Percentiles rank a stretch among this genome's conserved stretches.
Conservation (phyloP, 148 eudicot genomes). For the Hydrangea macrophylla region DNA sequence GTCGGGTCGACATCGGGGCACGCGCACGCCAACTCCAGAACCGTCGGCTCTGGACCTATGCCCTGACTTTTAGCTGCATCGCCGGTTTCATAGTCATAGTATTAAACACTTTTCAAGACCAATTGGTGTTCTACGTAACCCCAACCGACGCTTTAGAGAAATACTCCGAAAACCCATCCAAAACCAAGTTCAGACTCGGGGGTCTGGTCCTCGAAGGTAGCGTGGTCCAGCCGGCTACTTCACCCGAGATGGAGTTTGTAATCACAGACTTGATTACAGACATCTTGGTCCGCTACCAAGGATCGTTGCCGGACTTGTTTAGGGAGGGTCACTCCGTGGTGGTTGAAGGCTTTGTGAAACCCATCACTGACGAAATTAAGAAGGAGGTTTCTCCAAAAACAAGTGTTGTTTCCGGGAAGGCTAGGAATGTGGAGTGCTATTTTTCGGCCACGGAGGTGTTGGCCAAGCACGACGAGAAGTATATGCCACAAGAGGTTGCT, state of each 20-base stretch:
- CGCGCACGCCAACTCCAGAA: conserved; percentile 77
- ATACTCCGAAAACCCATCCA: conserved; percentile 41
- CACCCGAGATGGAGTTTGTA: conserved; percentile 78
- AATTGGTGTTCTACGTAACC: conserved; percentile 74
- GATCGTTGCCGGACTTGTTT: conserved; percentile 87
- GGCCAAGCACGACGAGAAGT: conserved; percentile 98
- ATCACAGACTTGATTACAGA: conserved; percentile 80
- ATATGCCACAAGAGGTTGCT: conserved; percentile 94
- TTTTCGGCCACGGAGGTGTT: conserved; percentile 80
- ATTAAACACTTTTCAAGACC: conserved; percentile 80
- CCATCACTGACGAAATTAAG: conserved; percentile 56
- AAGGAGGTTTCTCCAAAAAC: conserved; percentile 28
- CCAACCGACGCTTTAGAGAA: conserved; percentile 70
- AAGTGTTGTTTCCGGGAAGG: conserved; percentile 58
- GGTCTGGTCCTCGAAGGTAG: conserved; percentile 87
- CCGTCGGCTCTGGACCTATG: conserved; percentile 89
- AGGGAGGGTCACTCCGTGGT: conserved; percentile 95
- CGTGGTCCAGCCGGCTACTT: conserved; percentile 48
- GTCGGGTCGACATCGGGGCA: conserved; percentile 64
- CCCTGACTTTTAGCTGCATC: conserved; percentile 65
- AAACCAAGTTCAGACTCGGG: conserved; percentile 65
- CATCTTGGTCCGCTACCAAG: conserved; percentile 73
- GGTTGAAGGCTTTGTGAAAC: conserved; percentile 87
- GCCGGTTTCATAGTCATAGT: conserved; percentile 76
- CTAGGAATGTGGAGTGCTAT: conserved; percentile 61